Evolutionary conservation across 2,329 filamentous ascomycete genomes (phyloP).

Genomic region (Herpotrichia juniperi): DNA sequence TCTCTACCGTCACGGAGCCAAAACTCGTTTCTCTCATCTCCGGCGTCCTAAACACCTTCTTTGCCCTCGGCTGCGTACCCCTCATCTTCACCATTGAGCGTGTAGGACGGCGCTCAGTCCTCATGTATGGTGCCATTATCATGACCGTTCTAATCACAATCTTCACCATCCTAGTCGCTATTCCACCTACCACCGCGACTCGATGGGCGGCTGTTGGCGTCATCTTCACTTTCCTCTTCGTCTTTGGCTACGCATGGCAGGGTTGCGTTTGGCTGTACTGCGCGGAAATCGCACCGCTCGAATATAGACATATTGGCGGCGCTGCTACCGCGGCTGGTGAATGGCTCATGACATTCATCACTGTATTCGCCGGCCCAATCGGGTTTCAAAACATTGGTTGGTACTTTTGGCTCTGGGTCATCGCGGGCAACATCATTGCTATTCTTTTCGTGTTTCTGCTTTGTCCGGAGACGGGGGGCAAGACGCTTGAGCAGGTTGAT

Average conservation of each 20-base stretch:
- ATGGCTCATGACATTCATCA: conserved; percentile 20
- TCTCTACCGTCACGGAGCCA: conserved; percentile 10
- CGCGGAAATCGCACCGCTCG: conserved; percentile 16
- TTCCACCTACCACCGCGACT: conserved; percentile 3
- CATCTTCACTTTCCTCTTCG: conserved; percentile 20
- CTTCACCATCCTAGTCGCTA: conserved; percentile 16
- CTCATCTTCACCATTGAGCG: conserved; percentile 22
- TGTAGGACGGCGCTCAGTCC: conserved; percentile 13
- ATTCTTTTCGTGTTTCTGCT: conserved; percentile 14
- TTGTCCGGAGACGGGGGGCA: conserved; percentile 14
- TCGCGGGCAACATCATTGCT: conserved; percentile 8
- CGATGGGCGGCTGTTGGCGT: conserved; percentile 20
- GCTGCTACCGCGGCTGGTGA: conserved; percentile 15
- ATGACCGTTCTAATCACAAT: conserved; percentile 17
- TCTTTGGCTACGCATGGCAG: conserved; percentile 22
- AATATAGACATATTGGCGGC: conserved; percentile 15
- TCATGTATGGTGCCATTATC: conserved; percentile 14
- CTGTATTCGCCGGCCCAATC: conserved; percentile 17
- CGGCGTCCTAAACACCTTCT: conserved; percentile 18
- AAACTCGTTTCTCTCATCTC: conserved; percentile 14
- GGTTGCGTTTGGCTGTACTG: conserved; percentile 20
- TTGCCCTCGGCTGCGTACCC: conserved; percentile 18
- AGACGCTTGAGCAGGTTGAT: conserved; percentile 13
- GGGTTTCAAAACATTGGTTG: conserved; percentile 14
- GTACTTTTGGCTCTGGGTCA: conserved; percentile 19